Evolutionary conservation across 495 filamentous ascomycete species (phyloP).

Genomic region (Astrothelium subdiscretum): DNA sequence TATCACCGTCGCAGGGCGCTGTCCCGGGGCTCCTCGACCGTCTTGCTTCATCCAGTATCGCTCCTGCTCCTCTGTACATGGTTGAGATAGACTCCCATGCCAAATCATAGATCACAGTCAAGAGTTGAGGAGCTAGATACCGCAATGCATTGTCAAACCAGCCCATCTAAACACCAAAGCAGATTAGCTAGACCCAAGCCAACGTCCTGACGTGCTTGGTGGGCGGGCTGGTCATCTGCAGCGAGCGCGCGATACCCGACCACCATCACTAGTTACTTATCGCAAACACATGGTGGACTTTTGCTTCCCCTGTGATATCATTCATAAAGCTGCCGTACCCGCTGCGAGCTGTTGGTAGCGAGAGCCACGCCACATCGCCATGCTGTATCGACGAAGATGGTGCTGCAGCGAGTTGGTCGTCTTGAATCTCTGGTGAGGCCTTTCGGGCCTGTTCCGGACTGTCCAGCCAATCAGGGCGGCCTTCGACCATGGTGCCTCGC

Average conservation of each 20-base stretch:
- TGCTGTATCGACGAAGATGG: background rate
- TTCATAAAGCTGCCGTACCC: background rate
- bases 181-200: background rate
- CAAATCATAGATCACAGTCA: background rate
- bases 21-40: background rate
- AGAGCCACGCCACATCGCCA: background rate
- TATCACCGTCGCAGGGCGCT: background rate
- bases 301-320: background rate
- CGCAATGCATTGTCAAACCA: background rate
- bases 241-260: conserved; percentile 1
- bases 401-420: background rate
- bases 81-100: background rate
- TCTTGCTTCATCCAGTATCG: background rate
- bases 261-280: background rate
- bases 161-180: background rate
- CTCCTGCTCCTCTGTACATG: background rate
- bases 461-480: background rate
- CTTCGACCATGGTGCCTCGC: background rate
- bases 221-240: background rate
- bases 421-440: background rate
- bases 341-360: background rate
- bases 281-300: background rate
- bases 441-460: background rate
- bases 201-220: background rate
- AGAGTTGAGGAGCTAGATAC: background rate